phyloP scores from a whole-genome alignment of 257 asterid species.

The Vinca minor region DNA sequence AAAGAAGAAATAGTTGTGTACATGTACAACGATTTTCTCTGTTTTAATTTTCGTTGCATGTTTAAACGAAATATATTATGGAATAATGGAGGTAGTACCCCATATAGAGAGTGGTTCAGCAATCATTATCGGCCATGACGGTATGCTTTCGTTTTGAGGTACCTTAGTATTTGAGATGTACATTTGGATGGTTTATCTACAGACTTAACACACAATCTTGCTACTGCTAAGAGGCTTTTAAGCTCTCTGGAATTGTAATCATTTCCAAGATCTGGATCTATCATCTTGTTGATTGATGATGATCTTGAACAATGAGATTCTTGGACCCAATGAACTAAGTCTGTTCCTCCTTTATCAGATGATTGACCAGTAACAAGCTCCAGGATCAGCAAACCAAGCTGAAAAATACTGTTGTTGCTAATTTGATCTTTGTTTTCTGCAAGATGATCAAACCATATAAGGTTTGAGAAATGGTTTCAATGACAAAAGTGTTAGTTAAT shows the following conservation, averaged over 20 bases:
- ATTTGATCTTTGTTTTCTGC: neutral
- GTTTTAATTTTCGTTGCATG: no score
- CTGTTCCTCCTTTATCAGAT: constrained; percentile 55
- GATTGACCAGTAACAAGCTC: constrained; percentile 92
- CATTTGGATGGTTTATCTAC: constrained; percentile 34
- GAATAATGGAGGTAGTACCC: neutral
- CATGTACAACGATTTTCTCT: no score
- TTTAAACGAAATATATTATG: no score
- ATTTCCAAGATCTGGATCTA: constrained; percentile 85
- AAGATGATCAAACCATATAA: constrained; percentile 19
- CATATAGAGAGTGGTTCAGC: neutral
- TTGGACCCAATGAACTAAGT: constrained; percentile 67
- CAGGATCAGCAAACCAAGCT: constrained; percentile 70
- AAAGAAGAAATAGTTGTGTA: no score
- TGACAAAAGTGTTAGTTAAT: no score
- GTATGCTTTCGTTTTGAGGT: constrained; percentile 55
- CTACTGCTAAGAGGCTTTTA: constrained; percentile 54
- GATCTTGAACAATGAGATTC: constrained; percentile 45
- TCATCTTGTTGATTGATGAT: constrained; percentile 54
- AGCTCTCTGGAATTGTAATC: constrained; percentile 57
- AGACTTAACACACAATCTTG: constrained; percentile 61
- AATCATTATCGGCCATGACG: neutral
- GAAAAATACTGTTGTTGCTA: constrained; percentile 55
- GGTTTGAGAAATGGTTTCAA: no score
- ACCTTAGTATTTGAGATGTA: constrained; percentile 59